Evolutionary conservation across 192 early-diverging fungal species (phyloP), one percentile per base, ranked within the genome.

Genomic region (Rhizophagus clarus): DNA sequence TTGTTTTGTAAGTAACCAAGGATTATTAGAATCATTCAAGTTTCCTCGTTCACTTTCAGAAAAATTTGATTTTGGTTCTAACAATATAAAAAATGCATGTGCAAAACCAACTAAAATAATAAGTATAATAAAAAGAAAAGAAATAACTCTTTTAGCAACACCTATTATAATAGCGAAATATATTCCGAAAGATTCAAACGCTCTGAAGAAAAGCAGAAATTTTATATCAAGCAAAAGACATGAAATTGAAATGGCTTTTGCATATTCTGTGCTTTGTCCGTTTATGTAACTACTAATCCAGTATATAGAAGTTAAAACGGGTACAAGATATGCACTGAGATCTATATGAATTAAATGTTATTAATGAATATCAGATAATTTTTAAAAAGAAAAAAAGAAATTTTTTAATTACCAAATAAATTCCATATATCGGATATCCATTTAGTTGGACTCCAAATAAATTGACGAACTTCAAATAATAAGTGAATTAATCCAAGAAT

Each of bases 381-480:
- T 37, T 37, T 24, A 72, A 72, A 49, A 17, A 15, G 15, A 15
- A 0, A 0, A 2, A 45, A 72, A 24, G 2, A 34, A 37, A 40
- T 15, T 17, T 51, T 15, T 17, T 51, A 51, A 14, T 17, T 51
- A 51, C 49, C 71, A 15, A 24, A 47, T 1, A 40, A 26, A 72
- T 72, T 72, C 71, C 71, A 72, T 26, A 22, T 12, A 15, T 24
- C 14, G 3, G 4, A 7, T 22, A 72, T 22, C 29, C 37, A 49
- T 24, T n/a, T 24, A 37, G 24, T 4, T 6, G 71, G 42, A 12
- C 15, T 40, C 29, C 37, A 72, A 17, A 72, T 72, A 49, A 72
- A 72, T 72, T 72, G 71, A 8, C 71, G 37, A 72, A 72, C 6
- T n/a, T 72, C 71, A 47, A 42, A 26, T 37, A 47, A 29, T 26